These are phyloP conservation scores for Euphorbia peplus DNA, from an alignment of 345 rosid genomes.

Conservation along the genomic window DNA sequence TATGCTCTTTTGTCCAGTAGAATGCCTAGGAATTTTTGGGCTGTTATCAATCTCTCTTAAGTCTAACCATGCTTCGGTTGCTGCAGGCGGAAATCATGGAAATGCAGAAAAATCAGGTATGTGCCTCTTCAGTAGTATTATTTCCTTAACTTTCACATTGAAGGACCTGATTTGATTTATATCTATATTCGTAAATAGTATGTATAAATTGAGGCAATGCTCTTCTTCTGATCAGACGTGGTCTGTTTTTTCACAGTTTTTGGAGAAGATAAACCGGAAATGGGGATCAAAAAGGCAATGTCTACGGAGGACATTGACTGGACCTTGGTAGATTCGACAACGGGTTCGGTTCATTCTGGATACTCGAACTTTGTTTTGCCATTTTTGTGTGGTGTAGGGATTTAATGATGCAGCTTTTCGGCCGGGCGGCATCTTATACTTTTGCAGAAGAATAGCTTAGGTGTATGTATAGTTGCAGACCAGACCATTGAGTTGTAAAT, in stretches of 20 bases:
- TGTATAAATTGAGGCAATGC: too few species aligned
- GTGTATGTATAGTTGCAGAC: conserved; percentile 38
- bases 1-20: neutral
- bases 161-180: too few species aligned
- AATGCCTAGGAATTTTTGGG: conserved; percentile 1
- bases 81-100: conserved; percentile 54
- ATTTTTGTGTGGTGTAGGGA: conserved; percentile 12
- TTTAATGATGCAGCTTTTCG: neutral
- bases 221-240: neutral
- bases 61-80: conserved; percentile 24
- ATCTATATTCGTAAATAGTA: too few species aligned
- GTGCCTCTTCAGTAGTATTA: conserved; percentile 1
- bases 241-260: conserved; percentile 16
- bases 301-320: conserved; percentile 36
- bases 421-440: conserved; percentile 15
- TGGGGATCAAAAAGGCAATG: conserved; percentile 35
- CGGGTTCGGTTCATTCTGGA: neutral
- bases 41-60: neutral
- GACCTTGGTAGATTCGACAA: conserved; percentile 27
- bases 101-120: conserved; percentile 62
- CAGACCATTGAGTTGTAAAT: conserved; percentile 44
- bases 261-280: conserved; percentile 39
- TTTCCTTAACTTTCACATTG: conserved; percentile 1
- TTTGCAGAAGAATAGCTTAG: conserved; percentile 18
- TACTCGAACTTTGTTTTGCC: neutral